Percentiles rank a stretch among this genome's conserved stretches.
These are phyloP conservation scores for Penicillium sp. DNA, from an alignment of 2,329 filamentous ascomycete species.

Conservation along the genomic window DNA sequence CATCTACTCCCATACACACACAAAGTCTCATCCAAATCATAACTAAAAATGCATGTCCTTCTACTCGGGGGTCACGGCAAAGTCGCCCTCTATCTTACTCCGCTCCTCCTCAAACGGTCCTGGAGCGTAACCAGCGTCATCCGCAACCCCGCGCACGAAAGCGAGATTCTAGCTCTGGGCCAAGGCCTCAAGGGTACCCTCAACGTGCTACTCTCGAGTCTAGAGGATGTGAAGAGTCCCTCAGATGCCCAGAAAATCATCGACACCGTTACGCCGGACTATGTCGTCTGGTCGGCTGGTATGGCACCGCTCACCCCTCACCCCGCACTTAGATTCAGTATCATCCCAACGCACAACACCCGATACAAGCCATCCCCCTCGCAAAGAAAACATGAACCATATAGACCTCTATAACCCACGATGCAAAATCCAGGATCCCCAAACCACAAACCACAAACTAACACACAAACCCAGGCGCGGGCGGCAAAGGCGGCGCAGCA, in stretches of 20 bases:
- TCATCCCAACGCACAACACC: neutral
- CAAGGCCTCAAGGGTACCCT: constrained; percentile 61
- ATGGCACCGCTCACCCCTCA: constrained; percentile 19
- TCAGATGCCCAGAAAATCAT: constrained; percentile 64
- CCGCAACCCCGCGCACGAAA: constrained; percentile 67
- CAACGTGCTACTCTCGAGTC: constrained; percentile 66
- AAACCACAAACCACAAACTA: constrained; percentile 2
- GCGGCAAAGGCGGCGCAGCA: constrained; percentile 53
- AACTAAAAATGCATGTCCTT: constrained; percentile 55
- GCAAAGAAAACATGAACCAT: neutral
- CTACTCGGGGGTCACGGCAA: constrained; percentile 82
- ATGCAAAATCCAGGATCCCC: neutral
- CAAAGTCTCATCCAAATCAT: neutral
- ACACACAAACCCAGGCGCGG: constrained; percentile 45
- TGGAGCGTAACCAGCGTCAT: constrained; percentile 80
- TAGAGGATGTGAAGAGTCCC: constrained; percentile 68
- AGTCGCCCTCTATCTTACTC: constrained; percentile 71
- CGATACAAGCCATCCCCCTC: neutral
- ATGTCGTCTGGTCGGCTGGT: constrained; percentile 51
- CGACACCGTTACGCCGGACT: constrained; percentile 44
- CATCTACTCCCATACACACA: neutral
- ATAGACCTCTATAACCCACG: neutral
- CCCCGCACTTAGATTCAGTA: neutral
- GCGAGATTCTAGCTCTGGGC: constrained; percentile 63
- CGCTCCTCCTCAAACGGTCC: constrained; percentile 68